These are phyloP conservation scores for Lippia alba DNA, from an alignment of 305 asterid species.

Conservation along the genomic window DNA sequence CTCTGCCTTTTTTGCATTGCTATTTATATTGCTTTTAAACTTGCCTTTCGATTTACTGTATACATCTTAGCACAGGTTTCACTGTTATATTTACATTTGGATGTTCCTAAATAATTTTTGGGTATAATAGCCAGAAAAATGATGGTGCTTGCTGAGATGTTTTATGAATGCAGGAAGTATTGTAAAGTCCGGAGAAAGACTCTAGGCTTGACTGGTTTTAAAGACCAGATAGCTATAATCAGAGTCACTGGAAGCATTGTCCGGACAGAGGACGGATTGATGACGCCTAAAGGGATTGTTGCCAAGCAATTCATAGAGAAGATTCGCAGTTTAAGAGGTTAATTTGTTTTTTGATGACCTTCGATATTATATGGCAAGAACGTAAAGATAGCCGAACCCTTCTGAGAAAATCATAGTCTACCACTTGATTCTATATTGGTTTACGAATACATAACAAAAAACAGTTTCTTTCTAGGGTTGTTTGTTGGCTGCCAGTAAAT, in stretches of 20 bases:
- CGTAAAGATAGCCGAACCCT: too few species aligned
- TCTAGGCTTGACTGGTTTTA: constrained; percentile 70
- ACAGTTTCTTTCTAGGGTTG: background rate
- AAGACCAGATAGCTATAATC: constrained; percentile 75
- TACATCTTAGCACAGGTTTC: background rate
- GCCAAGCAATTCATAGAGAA: constrained; percentile 82
- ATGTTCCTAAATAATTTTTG: too few species aligned
- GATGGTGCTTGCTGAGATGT: constrained; percentile 15
- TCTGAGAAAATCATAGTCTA: background rate
- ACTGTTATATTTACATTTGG: background rate
- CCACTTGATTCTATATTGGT: background rate
- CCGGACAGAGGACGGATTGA: constrained; percentile 67
- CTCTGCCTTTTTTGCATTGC: background rate
- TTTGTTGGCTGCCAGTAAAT: constrained; percentile 1
- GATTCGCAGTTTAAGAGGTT: constrained; percentile 74
- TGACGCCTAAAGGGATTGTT: constrained; percentile 63
- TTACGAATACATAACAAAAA: background rate
- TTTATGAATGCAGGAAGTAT: constrained; percentile 63
- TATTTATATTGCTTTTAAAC: background rate
- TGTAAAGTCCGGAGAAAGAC: constrained; percentile 69
- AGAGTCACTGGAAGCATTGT: constrained; percentile 90
- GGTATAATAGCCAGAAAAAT: background rate
- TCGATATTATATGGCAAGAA: too few species aligned
- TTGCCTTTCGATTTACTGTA: too few species aligned
- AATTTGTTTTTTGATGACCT: background rate